Evolutionary conservation across 768 basidiomycete species (phyloP).

Genomic region (Trametes cinnabarina): DNA sequence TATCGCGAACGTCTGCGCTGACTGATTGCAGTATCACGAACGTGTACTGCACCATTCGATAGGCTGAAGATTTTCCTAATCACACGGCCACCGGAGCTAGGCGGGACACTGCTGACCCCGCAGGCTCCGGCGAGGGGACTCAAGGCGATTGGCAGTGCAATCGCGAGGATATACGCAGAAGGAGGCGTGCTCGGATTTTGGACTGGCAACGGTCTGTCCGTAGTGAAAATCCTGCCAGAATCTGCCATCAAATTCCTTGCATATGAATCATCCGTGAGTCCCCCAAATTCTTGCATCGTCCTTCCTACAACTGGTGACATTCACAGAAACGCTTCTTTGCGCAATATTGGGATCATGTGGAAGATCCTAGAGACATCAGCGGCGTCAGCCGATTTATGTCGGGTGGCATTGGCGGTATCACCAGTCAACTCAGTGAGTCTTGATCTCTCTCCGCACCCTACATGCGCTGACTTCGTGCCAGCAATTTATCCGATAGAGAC

Average conservation of each 20-base stretch:
- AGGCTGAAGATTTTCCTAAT: conserved; percentile 95
- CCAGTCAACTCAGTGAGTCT: conserved; percentile 79
- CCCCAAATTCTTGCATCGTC: conserved; percentile 5
- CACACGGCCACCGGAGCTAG: conserved; percentile 76
- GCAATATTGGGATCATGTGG: conserved; percentile 85
- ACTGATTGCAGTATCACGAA: conserved; percentile 73
- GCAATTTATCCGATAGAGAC: conserved; percentile 98
- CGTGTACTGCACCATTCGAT: conserved; percentile 97
- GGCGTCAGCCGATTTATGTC: conserved; percentile 91
- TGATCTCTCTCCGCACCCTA: not conserved
- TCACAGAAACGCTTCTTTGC: conserved; percentile 92
- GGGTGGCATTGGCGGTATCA: conserved; percentile 94
- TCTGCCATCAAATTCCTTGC: conserved; percentile 98
- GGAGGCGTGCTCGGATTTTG: conserved; percentile 91
- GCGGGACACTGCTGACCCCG: conserved; percentile 46
- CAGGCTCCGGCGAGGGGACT: conserved; percentile 50
- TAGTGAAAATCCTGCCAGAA: conserved; percentile 95
- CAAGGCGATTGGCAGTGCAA: conserved; percentile 67
- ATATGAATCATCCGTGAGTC: conserved; percentile 86
- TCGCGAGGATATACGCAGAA: conserved; percentile 81
- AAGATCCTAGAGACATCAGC: conserved; percentile 85
- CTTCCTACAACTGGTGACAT: not conserved
- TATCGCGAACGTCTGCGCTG: not conserved
- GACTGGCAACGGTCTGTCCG: conserved; percentile 95
- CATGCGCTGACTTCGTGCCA: conserved; percentile 30